These are phyloP conservation scores for bread wheat (Triticum aestivum) DNA, from an alignment of 176 grass and related monocot genomes.

Conservation along the genomic window IWGSC_CS_RefSeq_v2.1 NC_057805.1:113440037-113440536, in stretches of 20 bases:
- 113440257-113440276: background rate
- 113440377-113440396: background rate
- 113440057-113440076: background rate
- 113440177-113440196: conserved; percentile 17
- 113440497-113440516: background rate
- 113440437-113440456: conserved; percentile 6
- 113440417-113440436: background rate
- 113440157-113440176: conserved; percentile 4
- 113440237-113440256: background rate
- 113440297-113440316: background rate
- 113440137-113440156: background rate
- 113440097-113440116: background rate
- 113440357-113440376: background rate
- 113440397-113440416: background rate
- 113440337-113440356: background rate
- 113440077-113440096: background rate
- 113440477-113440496: background rate
- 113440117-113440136: background rate
- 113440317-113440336: background rate
- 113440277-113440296: background rate
- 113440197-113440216: background rate
- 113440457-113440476: background rate
- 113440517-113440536: background rate
- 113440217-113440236: background rate
- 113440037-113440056: background rate